Conservation (phyloP, 176 grass and related monocot species). For the Eremochloa ophiuroides region DNA sequence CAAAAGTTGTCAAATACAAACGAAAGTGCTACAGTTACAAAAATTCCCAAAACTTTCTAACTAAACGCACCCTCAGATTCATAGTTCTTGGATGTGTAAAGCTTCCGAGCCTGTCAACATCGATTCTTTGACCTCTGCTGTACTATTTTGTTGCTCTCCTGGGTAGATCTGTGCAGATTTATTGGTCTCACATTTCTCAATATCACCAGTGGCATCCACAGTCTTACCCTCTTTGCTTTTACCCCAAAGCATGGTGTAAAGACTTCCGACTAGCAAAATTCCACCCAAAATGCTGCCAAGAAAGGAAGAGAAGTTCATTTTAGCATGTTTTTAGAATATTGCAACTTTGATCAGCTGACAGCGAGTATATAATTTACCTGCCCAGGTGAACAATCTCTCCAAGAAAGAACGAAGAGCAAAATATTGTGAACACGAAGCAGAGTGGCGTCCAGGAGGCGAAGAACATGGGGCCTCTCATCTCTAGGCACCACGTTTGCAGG, state of each 20-base stretch:
- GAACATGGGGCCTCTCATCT: slow-evolving; percentile 38
- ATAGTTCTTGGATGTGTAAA: background rate
- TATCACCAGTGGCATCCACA: background rate
- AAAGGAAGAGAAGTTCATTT: background rate
- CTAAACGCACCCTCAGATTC: too few relatives aligned
- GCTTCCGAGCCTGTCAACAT: background rate
- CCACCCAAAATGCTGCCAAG: background rate
- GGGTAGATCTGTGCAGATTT: background rate
- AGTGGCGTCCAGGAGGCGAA: slow-evolving; percentile 31
- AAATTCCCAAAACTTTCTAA: too few relatives aligned
- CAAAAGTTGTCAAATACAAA: too few relatives aligned
- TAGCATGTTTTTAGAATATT: background rate
- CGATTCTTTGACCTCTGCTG: background rate
- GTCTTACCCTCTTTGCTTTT: background rate
- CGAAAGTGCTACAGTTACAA: too few relatives aligned
- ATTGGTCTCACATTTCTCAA: background rate
- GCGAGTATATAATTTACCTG: background rate
- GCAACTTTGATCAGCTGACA: too few relatives aligned
- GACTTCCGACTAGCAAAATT: background rate
- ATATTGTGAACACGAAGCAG: slow-evolving; percentile 15
- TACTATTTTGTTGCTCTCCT: background rate
- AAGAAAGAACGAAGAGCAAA: background rate
- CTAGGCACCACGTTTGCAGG: slow-evolving; percentile 36
- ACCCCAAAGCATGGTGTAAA: background rate
- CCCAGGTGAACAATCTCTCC: slow-evolving; percentile 25